Conservation (phyloP, 768 basidiomycete species). For the Lentinus tigrinus region DNA sequence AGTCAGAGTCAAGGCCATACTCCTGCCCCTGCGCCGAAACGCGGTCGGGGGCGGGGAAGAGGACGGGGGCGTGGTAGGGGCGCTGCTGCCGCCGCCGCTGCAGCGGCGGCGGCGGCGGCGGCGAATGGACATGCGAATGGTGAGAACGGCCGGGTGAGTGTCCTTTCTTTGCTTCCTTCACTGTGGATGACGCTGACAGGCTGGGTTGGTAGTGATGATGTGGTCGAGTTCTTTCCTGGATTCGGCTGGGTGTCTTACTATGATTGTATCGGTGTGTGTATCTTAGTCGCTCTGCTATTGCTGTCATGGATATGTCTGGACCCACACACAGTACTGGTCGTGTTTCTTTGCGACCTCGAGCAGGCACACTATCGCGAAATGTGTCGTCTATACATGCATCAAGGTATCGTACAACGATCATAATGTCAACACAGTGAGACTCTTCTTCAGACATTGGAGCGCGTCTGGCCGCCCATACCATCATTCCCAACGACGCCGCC, state of each 20-base stretch:
- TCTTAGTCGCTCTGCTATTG: too few relatives aligned
- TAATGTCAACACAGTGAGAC: too few relatives aligned
- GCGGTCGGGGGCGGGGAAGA: constrained; percentile 4
- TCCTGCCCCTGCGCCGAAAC: neutral
- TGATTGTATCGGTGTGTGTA: too few relatives aligned
- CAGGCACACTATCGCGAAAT: too few relatives aligned
- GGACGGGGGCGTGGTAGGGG: constrained; percentile 1
- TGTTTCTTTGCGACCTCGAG: neutral
- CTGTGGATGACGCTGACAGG: neutral
- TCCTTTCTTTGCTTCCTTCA: neutral
- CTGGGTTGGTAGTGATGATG: too few relatives aligned
- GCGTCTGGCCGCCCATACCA: neutral
- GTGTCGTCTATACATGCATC: too few relatives aligned
- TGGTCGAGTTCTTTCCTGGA: too few relatives aligned
- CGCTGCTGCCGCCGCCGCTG: too few relatives aligned
- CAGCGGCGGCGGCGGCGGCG: neutral
- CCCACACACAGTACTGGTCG: neutral
- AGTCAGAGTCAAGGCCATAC: too few relatives aligned
- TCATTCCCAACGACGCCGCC: neutral
- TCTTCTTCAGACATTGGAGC: neutral
- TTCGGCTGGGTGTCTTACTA: too few relatives aligned
- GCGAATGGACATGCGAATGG: constrained; percentile 7
- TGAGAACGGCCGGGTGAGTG: neutral
- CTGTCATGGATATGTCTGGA: too few relatives aligned
- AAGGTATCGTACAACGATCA: too few relatives aligned